phyloP scores from a whole-genome alignment of 2,329 filamentous ascomycete genomes.

The Kalmusia sp. region DNA sequence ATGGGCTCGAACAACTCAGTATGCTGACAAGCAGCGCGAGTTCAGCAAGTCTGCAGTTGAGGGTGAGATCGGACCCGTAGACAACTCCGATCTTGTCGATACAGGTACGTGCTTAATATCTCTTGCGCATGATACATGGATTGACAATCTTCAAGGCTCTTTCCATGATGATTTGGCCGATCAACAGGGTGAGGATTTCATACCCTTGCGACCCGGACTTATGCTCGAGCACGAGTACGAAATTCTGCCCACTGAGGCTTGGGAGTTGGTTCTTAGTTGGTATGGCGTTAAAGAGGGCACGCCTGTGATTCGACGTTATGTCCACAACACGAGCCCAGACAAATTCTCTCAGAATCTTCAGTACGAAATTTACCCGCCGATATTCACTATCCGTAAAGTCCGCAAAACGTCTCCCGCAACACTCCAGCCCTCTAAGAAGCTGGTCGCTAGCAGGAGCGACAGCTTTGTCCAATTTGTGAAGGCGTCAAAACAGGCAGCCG shows the following conservation, averaged over 20 bases:
- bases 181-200: slow-evolving; percentile 62
- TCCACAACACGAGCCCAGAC: slow-evolving; percentile 75
- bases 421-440: slow-evolving; percentile 68
- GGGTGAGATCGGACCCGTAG: slow-evolving; percentile 77
- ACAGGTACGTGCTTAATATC: slow-evolving; percentile 14
- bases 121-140: background rate
- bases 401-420: slow-evolving; percentile 66
- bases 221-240: slow-evolving; percentile 73
- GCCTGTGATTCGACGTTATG: slow-evolving; percentile 74
- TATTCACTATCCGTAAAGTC: slow-evolving; percentile 85
- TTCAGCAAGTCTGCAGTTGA: slow-evolving; percentile 66
- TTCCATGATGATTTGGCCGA: slow-evolving; percentile 37
- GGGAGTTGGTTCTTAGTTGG: slow-evolving; percentile 81
- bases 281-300: slow-evolving; percentile 78
- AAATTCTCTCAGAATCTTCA: slow-evolving; percentile 68
- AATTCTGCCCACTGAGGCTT: slow-evolving; percentile 79
- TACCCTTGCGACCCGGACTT: slow-evolving; percentile 75
- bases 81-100: slow-evolving; percentile 77
- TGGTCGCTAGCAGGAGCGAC: slow-evolving; percentile 75
- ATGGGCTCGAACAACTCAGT: slow-evolving; percentile 42
- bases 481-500: slow-evolving; percentile 71
- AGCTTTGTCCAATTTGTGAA: slow-evolving; percentile 78
- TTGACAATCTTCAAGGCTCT: slow-evolving; percentile 15
- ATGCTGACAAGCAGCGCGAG: slow-evolving; percentile 53
- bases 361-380: slow-evolving; percentile 83